Percentiles rank a stretch among this genome's conserved stretches.
phyloP scores from a whole-genome alignment of 306 rosid genomes.

The Mucuna pruriens region DNA sequence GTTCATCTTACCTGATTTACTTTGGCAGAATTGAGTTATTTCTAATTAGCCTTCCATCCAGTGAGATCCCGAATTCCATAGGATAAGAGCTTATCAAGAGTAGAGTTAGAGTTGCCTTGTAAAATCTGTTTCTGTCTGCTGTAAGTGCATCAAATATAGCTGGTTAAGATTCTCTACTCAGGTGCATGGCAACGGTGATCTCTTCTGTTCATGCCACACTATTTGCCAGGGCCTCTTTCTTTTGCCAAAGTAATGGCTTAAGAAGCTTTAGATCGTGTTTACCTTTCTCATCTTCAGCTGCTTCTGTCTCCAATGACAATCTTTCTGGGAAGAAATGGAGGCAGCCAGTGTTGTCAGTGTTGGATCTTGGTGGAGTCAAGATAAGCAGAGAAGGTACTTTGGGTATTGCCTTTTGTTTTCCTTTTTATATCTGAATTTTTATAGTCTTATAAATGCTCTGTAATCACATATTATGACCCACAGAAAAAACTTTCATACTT shows the following conservation, averaged over 20 bases:
- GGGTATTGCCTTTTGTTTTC: not conserved
- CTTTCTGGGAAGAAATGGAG: slow-evolving; percentile 70
- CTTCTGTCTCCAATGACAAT: slow-evolving; percentile 48
- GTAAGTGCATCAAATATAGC: slow-evolving; percentile 3
- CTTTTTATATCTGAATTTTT: not conserved
- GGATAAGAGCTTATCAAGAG: slow-evolving; percentile 29
- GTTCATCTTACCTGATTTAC: not conserved
- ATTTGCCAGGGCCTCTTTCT: slow-evolving; percentile 49
- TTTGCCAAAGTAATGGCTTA: slow-evolving; percentile 45
- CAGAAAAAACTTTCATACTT: not conserved
- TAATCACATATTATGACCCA: not conserved
- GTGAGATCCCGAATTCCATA: not conserved
- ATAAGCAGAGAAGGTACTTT: slow-evolving; percentile 68
- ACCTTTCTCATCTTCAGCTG: slow-evolving; percentile 62
- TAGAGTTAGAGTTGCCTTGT: not conserved
- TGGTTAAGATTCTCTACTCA: not conserved
- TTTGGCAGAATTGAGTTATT: slow-evolving; percentile 19
- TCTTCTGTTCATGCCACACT: slow-evolving; percentile 53
- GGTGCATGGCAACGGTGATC: slow-evolving; percentile 47
- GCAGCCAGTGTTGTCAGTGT: slow-evolving; percentile 61
- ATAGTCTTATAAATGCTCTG: not conserved
- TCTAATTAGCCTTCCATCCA: not conserved
- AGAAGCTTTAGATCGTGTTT: slow-evolving; percentile 49
- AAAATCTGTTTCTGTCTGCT: not conserved
- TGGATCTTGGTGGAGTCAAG: slow-evolving; percentile 82